Evolutionary conservation across 2,329 filamentous ascomycete species (phyloP).

Genomic region (Paecilomyces variotii): DNA sequence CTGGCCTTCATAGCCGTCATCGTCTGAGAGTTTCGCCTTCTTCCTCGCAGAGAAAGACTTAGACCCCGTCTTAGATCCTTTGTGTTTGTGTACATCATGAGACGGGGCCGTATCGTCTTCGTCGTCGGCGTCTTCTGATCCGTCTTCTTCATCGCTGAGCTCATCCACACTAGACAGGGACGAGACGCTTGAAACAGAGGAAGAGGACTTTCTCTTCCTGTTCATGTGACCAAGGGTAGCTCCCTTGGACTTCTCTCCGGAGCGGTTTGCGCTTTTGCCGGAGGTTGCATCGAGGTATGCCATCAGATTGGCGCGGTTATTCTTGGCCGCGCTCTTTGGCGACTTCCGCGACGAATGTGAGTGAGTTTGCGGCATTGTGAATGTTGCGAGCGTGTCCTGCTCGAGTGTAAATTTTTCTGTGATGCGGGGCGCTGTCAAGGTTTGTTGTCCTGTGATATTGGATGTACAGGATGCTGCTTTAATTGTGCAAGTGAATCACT

Average conservation of each 20-base stretch:
- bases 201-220: slow-evolving; percentile 27
- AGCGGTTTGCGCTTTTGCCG: slow-evolving; percentile 13
- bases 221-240: slow-evolving; percentile 15
- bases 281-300: slow-evolving; percentile 14
- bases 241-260: slow-evolving; percentile 19
- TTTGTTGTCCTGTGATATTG: background rate
- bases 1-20: slow-evolving; percentile 23
- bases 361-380: slow-evolving; percentile 10
- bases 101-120: slow-evolving; percentile 37
- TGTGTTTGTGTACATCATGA: slow-evolving; percentile 28
- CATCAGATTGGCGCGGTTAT: slow-evolving; percentile 11
- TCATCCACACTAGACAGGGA: slow-evolving; percentile 29
- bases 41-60: slow-evolving; percentile 22
- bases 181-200: slow-evolving; percentile 30
- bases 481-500: background rate
- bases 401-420: background rate
- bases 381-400: background rate
- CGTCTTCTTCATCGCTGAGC: slow-evolving; percentile 28
- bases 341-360: slow-evolving; percentile 20
- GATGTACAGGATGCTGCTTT: background rate
- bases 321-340: slow-evolving; percentile 18
- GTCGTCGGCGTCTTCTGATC: slow-evolving; percentile 33
- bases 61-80: slow-evolving; percentile 33
- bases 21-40: slow-evolving; percentile 28
- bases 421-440: background rate